Conservation (phyloP, 108 stramenopile species). For the Stephanodiscus triporus region DNA sequence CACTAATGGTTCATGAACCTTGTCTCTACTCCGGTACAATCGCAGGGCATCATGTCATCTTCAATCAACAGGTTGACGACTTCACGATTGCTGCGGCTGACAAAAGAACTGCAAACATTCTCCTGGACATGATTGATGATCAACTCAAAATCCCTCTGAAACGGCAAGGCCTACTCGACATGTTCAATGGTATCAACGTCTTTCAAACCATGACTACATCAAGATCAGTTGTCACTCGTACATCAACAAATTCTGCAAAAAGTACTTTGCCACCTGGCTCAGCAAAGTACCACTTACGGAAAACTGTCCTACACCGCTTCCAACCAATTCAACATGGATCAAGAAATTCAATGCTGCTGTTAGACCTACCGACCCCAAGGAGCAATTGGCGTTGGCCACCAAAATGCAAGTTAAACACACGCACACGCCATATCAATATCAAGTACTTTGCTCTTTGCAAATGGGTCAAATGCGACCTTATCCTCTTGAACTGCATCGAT, state of each 20-base stretch:
- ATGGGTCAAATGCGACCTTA: too few relatives aligned
- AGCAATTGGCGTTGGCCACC: background rate
- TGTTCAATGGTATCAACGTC: constrained; percentile 32
- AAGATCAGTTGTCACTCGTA: constrained; percentile 34
- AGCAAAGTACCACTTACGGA: background rate
- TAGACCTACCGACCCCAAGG: background rate
- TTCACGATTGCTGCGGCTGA: constrained; percentile 25
- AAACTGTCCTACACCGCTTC: background rate
- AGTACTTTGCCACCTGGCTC: constrained; percentile 27
- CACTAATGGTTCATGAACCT: constrained; percentile 10
- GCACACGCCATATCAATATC: constrained; percentile 33
- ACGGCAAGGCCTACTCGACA: constrained; percentile 22
- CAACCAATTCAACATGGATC: background rate
- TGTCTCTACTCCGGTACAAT: constrained; percentile 17
- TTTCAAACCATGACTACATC: constrained; percentile 34
- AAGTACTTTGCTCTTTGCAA: constrained; percentile 9
- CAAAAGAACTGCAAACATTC: background rate
- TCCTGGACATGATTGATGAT: constrained; percentile 9
- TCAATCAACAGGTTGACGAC: constrained; percentile 59
- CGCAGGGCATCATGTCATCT: constrained; percentile 22
- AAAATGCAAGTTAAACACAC: constrained; percentile 29
- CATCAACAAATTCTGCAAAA: constrained; percentile 19
- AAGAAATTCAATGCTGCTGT: background rate
- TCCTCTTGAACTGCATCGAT: too few relatives aligned
- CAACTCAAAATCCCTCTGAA: constrained; percentile 8